Conservation (phyloP, 441 rosid genomes). For the Syzygium syzygioides region DNA sequence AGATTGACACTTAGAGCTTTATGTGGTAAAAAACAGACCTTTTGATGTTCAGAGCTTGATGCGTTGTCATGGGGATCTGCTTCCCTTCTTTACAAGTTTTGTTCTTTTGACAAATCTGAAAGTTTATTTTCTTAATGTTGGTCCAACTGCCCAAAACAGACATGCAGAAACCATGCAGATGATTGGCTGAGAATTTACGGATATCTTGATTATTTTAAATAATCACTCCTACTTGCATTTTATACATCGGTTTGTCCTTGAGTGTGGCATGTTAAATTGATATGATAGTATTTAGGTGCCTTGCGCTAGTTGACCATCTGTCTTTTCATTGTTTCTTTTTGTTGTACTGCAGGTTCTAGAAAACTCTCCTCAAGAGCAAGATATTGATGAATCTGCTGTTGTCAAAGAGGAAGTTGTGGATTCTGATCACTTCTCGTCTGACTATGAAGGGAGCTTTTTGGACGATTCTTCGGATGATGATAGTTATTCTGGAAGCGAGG, state of each 20-base stretch:
- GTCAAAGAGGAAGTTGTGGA: slow-evolving; percentile 6
- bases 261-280: neutral
- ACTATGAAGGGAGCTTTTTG: slow-evolving; percentile 37
- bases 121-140: neutral
- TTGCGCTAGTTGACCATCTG: neutral
- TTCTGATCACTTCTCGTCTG: slow-evolving; percentile 38
- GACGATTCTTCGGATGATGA: slow-evolving; percentile 45
- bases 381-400: slow-evolving; percentile 3
- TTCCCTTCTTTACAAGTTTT: neutral
- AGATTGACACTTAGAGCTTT: neutral
- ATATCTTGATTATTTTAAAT: neutral
- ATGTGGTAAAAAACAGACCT: neutral
- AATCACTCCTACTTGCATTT: neutral
- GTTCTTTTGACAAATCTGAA: neutral
- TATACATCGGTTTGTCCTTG: neutral
- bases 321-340: neutral
- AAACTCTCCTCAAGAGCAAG: slow-evolving; percentile 32
- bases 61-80: neutral
- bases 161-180: neutral
- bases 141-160: neutral
- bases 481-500: slow-evolving; percentile 50
- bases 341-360: slow-evolving; percentile 44
- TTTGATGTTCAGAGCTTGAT: neutral
- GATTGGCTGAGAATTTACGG: neutral
- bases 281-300: neutral